Base-by-base conservation (phyloP, 306 rosid genomes). In the Quercus bicolor region DNA sequence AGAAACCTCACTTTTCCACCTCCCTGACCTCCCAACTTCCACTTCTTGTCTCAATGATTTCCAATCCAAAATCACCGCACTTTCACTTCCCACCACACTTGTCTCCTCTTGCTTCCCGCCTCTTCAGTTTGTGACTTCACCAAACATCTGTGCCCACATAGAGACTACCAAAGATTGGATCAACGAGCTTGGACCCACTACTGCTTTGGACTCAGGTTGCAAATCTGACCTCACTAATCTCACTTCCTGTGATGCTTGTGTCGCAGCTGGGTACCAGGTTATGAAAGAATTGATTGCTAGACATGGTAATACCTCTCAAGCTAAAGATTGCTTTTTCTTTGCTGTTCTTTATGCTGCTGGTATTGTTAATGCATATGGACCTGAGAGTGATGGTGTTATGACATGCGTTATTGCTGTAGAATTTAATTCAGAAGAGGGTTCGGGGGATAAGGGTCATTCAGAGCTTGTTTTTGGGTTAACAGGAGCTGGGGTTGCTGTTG, bases 301-400 rank as follows among this genome's bases (percentile, higher is more conserved):
- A 16, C 94, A 89, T 77, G 98, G 98, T 82, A 93, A 95, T 60
- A 5, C 73, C 75, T 89, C 97, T 9, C 91, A 87, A 51, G 66
- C 85, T 28, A 21, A 9, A 20, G 62, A 81, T 56, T 95, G 99
- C 64, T 95, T 88, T 75, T 84, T 86, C 79, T 91, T 76, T 19
- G 10, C 90, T 1, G 57, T 95, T 69, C 83, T 95, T 19, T 95
- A 93, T 83, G 97, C 92, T 79, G 99, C 97, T 83, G 99, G 94
- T 14, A 77, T 95, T 57, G 92, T 91, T 18, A 95, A 95, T 72
- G 84, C 87, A 72, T 73, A 64, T 80, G 99, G 96, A n/a, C 98
- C 98, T 40, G 88, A 88, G 61, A 91, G 99, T 68, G 40, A 81
- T 53, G 85, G 94, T 60, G 97, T 87, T 45, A 73, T 85, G 19